Conservation (phyloP, 176 grass and related monocot genomes). For the Carex scoparia region DNA sequence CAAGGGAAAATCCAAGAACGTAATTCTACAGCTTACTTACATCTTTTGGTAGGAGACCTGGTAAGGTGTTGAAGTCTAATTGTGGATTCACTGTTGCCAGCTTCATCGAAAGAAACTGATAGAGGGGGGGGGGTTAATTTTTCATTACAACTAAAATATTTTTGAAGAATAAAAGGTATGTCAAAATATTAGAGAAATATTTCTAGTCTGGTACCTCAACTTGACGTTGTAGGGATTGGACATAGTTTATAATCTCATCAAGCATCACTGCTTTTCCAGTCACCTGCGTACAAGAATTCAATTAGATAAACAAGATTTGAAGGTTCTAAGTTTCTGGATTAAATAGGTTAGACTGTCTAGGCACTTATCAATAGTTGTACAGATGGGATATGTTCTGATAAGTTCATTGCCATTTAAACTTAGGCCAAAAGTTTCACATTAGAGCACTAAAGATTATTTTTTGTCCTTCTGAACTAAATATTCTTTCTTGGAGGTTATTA, state of each 20-base stretch:
- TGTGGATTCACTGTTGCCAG: conserved; percentile 86
- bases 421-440: background rate
- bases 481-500: background rate
- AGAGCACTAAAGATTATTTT: background rate
- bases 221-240: conserved; percentile 80
- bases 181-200: background rate
- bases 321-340: background rate
- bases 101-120: conserved; percentile 99
- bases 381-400: background rate
- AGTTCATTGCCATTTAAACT: background rate
- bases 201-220: conserved; percentile 48
- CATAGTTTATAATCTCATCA: conserved; percentile 93
- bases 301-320: background rate
- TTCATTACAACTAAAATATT: conserved; percentile 9
- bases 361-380: background rate
- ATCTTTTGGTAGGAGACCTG: conserved; percentile 70
- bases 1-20: no score
- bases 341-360: background rate
- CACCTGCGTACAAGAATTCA: conserved; percentile 40
- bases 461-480: background rate
- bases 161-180: background rate
- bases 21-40: conserved; percentile 25
- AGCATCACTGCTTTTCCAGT: conserved; percentile 92
- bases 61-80: conserved; percentile 66
- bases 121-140: conserved; percentile 24